A percentile compares a stretch with the other conserved stretches of the same genome.
Conservation (phyloP, 257 asterid genomes). For the Cinchona pubescens region DNA sequence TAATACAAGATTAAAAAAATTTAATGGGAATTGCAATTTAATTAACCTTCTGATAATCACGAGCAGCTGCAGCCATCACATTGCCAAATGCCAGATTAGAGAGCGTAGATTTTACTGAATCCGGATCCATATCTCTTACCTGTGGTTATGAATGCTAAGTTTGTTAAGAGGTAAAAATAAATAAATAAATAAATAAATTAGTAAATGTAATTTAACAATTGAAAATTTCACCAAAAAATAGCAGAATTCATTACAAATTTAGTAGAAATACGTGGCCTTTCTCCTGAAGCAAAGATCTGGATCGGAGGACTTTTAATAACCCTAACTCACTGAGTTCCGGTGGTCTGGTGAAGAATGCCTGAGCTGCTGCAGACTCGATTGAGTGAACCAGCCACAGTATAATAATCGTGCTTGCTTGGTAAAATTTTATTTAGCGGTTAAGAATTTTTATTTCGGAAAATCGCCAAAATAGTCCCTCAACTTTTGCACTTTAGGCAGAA, state of each 20-base stretch:
- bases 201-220: too few species aligned
- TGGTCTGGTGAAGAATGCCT: not conserved
- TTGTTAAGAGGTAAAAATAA: too few species aligned
- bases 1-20: not conserved
- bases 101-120: slow-evolving; percentile 86
- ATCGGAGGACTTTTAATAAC: not conserved
- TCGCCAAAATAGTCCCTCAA: too few species aligned
- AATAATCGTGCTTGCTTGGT: too few species aligned
- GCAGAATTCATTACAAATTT: not conserved
- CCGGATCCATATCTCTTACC: slow-evolving; percentile 61
- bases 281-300: slow-evolving; percentile 5
- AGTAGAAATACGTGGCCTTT: too few species aligned
- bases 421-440: too few species aligned
- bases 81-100: slow-evolving; percentile 83
- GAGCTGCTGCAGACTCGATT: not conserved
- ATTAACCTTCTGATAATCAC: slow-evolving; percentile 98
- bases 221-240: not conserved
- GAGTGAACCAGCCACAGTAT: not conserved
- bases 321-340: not conserved
- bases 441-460: too few species aligned
- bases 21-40: not conserved
- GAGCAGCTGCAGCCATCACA: slow-evolving; percentile 99
- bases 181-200: not conserved
- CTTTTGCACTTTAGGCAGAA: too few species aligned
- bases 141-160: not conserved